Evolutionary conservation across 1,139 yeast genomes (phyloP).

Genomic region (Saccharomyces hybrid): DNA sequence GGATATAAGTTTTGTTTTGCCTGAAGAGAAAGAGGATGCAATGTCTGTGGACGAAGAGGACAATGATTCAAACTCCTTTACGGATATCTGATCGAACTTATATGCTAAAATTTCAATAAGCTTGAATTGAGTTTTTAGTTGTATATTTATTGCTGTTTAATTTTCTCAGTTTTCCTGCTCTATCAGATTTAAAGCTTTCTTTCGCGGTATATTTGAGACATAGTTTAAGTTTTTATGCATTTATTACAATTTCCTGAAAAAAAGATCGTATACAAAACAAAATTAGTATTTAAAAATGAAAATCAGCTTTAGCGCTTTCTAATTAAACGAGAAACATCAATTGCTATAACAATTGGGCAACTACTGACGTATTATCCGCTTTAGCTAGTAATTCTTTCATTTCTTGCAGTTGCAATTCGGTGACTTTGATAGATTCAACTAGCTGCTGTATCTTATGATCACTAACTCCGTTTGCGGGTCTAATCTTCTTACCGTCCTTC

Average conservation of each 20-base stretch:
- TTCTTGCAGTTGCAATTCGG: conserved; percentile 44
- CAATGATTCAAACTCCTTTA: conserved; percentile 5
- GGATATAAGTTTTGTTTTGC: conserved; percentile 17
- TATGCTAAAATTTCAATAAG: not conserved
- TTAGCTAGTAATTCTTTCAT: conserved; percentile 27
- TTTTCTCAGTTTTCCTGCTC: not conserved
- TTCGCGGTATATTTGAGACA: no score
- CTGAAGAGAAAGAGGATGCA: conserved; percentile 12
- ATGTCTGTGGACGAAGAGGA: conserved; percentile 7
- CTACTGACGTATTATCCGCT: conserved; percentile 1
- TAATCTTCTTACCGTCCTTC: conserved; percentile 2
- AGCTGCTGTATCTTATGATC: conserved; percentile 39
- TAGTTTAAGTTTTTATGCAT: not conserved
- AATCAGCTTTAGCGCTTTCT: no score
- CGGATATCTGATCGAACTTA: not conserved
- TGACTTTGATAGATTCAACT: conserved; percentile 46
- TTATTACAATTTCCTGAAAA: not conserved
- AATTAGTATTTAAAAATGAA: not conserved
- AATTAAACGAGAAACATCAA: not conserved
- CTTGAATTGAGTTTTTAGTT: not conserved
- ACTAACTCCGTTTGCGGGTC: conserved; percentile 8
- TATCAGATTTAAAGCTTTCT: no score
- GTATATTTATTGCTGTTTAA: not conserved
- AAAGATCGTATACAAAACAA: not conserved
- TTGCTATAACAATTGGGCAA: not conserved